These are phyloP conservation scores for Artomyces pyxidatus DNA, from an alignment of 768 basidiomycete genomes.

Conservation along the genomic window DNA sequence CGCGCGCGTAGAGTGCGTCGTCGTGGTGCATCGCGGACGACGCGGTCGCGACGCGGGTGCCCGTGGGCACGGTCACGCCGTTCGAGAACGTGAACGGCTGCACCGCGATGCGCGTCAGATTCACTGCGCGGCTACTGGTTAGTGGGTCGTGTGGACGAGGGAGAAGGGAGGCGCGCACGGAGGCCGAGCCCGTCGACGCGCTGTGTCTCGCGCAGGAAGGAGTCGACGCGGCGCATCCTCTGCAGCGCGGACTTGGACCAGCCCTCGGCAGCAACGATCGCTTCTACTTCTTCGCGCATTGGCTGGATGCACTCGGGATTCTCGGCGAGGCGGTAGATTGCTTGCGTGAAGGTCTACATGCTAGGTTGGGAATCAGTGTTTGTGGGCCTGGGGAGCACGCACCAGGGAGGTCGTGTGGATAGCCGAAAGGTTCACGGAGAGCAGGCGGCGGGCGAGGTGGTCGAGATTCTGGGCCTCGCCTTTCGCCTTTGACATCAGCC, in stretches of 20 bases:
- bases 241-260: slow-evolving; percentile 17
- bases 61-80: slow-evolving; percentile 32
- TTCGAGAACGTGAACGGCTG: slow-evolving; percentile 37
- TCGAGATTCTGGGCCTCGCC: slow-evolving; percentile 22
- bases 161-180: too few relatives aligned
- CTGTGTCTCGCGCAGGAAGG: slow-evolving; percentile 18
- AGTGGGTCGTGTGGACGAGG: too few relatives aligned
- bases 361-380: too few relatives aligned
- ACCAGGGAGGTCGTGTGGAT: slow-evolving; percentile 29
- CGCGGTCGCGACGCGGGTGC: slow-evolving; percentile 26
- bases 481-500: slow-evolving; percentile 30
- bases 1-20: slow-evolving; percentile 24
- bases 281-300: slow-evolving; percentile 18
- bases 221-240: slow-evolving; percentile 18
- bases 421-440: slow-evolving; percentile 30
- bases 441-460: slow-evolving; percentile 23
- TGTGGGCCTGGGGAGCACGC: background rate
- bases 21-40: slow-evolving; percentile 24
- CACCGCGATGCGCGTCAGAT: slow-evolving; percentile 25
- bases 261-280: slow-evolving; percentile 13
- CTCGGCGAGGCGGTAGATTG: slow-evolving; percentile 16
- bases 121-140: too few relatives aligned
- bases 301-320: slow-evolving; percentile 17
- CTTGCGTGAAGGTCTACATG: slow-evolving; percentile 3
- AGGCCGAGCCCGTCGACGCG: slow-evolving; percentile 3